These are phyloP conservation scores for Curvularia hawaiiensis DNA, from an alignment of 2,329 filamentous ascomycete species.

Conservation along the genomic window DNA sequence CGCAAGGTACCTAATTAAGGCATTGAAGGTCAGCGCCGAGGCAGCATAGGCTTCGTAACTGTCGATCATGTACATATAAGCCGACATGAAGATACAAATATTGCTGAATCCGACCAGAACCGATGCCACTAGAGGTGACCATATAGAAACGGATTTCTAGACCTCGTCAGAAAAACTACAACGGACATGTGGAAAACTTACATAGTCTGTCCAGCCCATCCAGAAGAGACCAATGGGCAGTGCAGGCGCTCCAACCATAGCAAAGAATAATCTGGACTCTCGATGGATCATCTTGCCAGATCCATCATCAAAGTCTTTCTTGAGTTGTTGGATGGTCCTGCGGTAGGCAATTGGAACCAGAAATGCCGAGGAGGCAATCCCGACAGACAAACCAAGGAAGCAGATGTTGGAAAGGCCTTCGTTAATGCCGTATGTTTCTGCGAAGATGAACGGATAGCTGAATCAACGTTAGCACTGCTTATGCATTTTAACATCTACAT, in stretches of 20 bases:
- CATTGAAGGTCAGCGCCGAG: slow-evolving; percentile 51
- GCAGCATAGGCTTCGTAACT: slow-evolving; percentile 60
- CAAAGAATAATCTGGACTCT: slow-evolving; percentile 60
- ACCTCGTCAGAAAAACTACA: not conserved
- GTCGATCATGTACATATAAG: slow-evolving; percentile 64
- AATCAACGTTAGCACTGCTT: not conserved
- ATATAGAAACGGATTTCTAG: slow-evolving; percentile 4
- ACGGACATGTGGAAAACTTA: slow-evolving; percentile 2
- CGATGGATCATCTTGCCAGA: slow-evolving; percentile 51
- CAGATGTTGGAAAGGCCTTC: slow-evolving; percentile 53
- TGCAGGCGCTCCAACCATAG: slow-evolving; percentile 56
- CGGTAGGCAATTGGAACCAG: slow-evolving; percentile 51
- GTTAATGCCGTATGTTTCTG: slow-evolving; percentile 54
- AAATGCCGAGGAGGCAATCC: slow-evolving; percentile 45
- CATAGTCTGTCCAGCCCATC: slow-evolving; percentile 61
- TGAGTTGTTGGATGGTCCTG: slow-evolving; percentile 39
- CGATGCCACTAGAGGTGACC: slow-evolving; percentile 50
- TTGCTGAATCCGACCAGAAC: slow-evolving; percentile 36
- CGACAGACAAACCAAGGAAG: slow-evolving; percentile 55
- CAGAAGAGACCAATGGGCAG: slow-evolving; percentile 62
- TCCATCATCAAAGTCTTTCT: slow-evolving; percentile 44
- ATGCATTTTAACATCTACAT: not conserved
- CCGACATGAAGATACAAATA: slow-evolving; percentile 50
- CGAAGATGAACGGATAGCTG: slow-evolving; percentile 54
- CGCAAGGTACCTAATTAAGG: slow-evolving; percentile 49